Conservation (phyloP, 108 stramenopile species). For the Pinguiococcus pyrenoidosus region DNA sequence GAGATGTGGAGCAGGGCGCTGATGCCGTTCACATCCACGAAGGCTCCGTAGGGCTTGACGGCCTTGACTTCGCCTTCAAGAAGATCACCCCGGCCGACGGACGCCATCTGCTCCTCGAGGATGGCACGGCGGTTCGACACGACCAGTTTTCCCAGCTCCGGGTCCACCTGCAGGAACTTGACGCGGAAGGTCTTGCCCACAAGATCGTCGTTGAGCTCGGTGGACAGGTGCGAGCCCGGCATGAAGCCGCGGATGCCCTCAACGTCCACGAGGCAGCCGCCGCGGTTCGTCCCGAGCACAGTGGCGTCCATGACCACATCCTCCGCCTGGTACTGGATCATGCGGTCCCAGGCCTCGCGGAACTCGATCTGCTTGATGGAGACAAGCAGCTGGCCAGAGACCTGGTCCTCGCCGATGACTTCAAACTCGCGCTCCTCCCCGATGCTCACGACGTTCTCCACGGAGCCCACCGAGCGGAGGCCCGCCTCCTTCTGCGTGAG, state of each 20-base stretch:
- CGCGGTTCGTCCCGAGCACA: constrained; percentile 76
- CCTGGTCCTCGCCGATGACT: constrained; percentile 84
- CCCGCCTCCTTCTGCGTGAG: constrained; percentile 25
- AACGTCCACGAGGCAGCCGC: constrained; percentile 81
- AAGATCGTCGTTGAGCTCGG: constrained; percentile 68
- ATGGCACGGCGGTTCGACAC: constrained; percentile 85
- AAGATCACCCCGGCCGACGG: constrained; percentile 75
- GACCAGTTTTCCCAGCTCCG: constrained; percentile 58
- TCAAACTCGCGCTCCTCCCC: constrained; percentile 65
- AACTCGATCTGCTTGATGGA: constrained; percentile 73
- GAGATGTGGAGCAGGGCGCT: constrained; percentile 90
- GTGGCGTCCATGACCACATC: constrained; percentile 77
- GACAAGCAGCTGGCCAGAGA: constrained; percentile 68
- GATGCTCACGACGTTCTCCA: constrained; percentile 55
- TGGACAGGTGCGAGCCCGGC: constrained; percentile 80
- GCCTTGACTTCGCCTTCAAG: constrained; percentile 78
- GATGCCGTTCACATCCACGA: constrained; percentile 86
- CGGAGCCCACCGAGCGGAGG: constrained; percentile 19
- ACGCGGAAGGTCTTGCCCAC: constrained; percentile 64
- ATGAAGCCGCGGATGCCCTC: constrained; percentile 84
- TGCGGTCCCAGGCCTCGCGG: constrained; percentile 72
- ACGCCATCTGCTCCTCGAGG: constrained; percentile 77
- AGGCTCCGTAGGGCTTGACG: constrained; percentile 93
- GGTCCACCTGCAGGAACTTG: constrained; percentile 77
- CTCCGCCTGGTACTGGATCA: constrained; percentile 47